Evolutionary conservation across 495 filamentous ascomycete species (phyloP), one percentile per base, ranked within the genome.

Genomic region (Penicillium canariense): DNA sequence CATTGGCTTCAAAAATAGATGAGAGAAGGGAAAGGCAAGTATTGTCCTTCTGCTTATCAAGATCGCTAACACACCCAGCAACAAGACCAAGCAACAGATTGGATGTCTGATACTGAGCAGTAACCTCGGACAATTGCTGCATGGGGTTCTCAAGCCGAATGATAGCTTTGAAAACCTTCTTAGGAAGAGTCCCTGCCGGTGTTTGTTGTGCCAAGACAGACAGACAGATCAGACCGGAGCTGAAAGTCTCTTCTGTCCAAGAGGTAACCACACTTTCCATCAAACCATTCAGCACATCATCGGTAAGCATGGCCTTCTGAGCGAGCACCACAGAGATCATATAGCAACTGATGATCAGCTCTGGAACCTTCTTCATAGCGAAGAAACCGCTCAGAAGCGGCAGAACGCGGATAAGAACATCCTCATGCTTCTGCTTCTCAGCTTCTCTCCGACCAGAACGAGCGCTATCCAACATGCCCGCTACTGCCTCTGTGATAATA

Each of bases 301-400:
- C 90, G 23, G 86, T 80, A 14, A 97, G 77, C 20, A 77, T 75
- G 8, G 85, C 83, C 67, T 96, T 97, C 18, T 89, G 85, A 8
- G 86, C 91, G 48, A 97, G 75, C 48, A 97, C 81, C 0, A 89
- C 85, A 22, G 90, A 78, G 23, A 97, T 82, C 90, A 96, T 96
- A 65, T 96, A 97, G 61, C 85, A 90, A 18, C 86, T 90, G 56
- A 93, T 80, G 44, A 89, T 84, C 35, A 96, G 74, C 49, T 93
- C 87, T 0, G 90, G 81, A 0, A 84, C 79, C 27, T 86, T 81
- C 54, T 84, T 84, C 74, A 92, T 81, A 11, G 81, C 77, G 42
- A 97, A 79, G 5, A 84, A 86, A 44, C 89, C 83, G 51, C 89
- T 87, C 18, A 97, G 69, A 2, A 88, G 78, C 10, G 91, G 89